Evolutionary conservation across 805 yeast species (phyloP).

Genomic region (Jamesozyma rosinii): DNA sequence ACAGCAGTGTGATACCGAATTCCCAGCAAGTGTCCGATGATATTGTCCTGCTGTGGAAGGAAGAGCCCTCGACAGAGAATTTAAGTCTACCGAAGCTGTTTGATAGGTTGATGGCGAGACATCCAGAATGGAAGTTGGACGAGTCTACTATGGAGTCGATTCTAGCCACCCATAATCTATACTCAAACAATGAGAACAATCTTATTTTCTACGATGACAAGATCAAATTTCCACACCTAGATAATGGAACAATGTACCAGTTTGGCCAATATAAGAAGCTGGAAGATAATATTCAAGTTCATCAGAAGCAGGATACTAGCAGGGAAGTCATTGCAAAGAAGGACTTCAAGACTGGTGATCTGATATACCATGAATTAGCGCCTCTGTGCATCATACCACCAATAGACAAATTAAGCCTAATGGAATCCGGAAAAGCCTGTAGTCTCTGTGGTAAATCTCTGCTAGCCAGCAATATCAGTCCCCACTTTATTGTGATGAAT

Average conservation of each 20-base stretch:
- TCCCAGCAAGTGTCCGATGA: constrained; percentile 51
- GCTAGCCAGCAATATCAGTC: constrained; percentile 14
- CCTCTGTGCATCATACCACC: constrained; percentile 60
- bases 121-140: constrained; percentile 56
- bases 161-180: constrained; percentile 49
- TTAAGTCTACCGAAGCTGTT: constrained; percentile 48
- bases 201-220: constrained; percentile 47
- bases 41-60: constrained; percentile 58
- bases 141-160: constrained; percentile 47
- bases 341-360: constrained; percentile 39
- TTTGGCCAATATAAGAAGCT: constrained; percentile 1
- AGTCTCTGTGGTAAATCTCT: constrained; percentile 58
- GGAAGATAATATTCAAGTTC: background rate
- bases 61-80: constrained; percentile 53
- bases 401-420: constrained; percentile 51
- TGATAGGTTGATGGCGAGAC: constrained; percentile 38
- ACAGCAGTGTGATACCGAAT: constrained; percentile 37
- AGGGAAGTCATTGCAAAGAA: constrained; percentile 40
- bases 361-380: constrained; percentile 51
- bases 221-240: constrained; percentile 8
- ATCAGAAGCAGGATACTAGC: constrained; percentile 7
- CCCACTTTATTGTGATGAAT: constrained; percentile 27
- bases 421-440: constrained; percentile 58
- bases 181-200: constrained; percentile 34
- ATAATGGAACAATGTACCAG: background rate